These are phyloP conservation scores for Hanseniaspora uvarum DNA, from an alignment of 1,139 yeast species.

Conservation along the genomic window DNA sequence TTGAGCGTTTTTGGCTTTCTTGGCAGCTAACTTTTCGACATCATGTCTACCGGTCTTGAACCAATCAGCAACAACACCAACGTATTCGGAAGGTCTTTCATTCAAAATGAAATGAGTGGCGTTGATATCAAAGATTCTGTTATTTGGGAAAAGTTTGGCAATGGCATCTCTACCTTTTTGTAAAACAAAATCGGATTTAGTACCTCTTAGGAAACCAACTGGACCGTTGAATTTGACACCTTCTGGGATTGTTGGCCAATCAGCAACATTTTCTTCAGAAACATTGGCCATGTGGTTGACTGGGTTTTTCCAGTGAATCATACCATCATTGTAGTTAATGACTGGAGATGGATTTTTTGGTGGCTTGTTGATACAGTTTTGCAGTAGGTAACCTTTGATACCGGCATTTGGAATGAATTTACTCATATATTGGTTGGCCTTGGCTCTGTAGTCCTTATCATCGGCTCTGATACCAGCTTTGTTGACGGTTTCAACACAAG, in stretches of 20 bases:
- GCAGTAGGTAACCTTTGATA: constrained; percentile 28
- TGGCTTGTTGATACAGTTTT: constrained; percentile 24
- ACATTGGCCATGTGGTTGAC: constrained; percentile 29
- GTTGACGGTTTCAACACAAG: constrained; percentile 25
- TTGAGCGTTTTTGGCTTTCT: constrained; percentile 16
- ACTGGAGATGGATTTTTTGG: constrained; percentile 24
- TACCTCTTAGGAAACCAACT: constrained; percentile 37
- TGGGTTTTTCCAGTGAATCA: constrained; percentile 31
- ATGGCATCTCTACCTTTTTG: constrained; percentile 32
- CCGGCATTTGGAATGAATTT: constrained; percentile 29
- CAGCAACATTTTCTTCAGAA: constrained; percentile 33
- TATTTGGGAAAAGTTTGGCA: constrained; percentile 34
- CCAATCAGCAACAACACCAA: constrained; percentile 27
- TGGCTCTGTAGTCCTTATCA: constrained; percentile 32
- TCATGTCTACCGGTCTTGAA: constrained; percentile 24
- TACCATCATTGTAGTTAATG: constrained; percentile 26
- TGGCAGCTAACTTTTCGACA: constrained; percentile 13
- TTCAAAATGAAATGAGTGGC: constrained; percentile 42
- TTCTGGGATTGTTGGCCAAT: constrained; percentile 37
- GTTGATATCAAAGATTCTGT: constrained; percentile 32
- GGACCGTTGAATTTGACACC: constrained; percentile 33
- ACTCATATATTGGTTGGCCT: constrained; percentile 27
- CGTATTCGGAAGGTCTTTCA: constrained; percentile 37
- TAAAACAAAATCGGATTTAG: constrained; percentile 36
- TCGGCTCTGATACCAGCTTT: constrained; percentile 23